Conservation (phyloP, 305 asterid genomes). For the Fraxinus greggii region DNA sequence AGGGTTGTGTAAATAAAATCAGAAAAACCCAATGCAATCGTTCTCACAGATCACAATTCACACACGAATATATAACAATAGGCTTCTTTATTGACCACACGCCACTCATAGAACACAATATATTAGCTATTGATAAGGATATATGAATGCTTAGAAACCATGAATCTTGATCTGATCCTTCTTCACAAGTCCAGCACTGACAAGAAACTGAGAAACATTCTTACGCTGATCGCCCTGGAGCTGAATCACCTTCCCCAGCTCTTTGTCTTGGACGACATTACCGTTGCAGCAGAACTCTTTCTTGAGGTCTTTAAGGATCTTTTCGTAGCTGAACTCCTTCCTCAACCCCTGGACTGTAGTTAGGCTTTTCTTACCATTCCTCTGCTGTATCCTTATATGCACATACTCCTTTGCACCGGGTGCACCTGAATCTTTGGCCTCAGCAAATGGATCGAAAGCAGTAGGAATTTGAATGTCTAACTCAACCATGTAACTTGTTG, state of each 20-base stretch:
- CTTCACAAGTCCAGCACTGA: conserved; percentile 51
- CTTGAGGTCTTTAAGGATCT: conserved; percentile 67
- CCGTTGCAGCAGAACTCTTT: conserved; percentile 90
- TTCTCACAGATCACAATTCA: neutral
- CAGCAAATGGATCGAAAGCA: conserved; percentile 76
- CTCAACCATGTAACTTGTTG: conserved; percentile 67
- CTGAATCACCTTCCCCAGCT: conserved; percentile 74
- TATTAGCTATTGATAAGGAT: neutral
- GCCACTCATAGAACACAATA: neutral
- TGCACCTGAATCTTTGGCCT: conserved; percentile 57
- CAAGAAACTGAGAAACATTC: conserved; percentile 65
- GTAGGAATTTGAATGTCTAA: conserved; percentile 55
- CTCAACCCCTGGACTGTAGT: conserved; percentile 74
- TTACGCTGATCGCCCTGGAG: conserved; percentile 88
- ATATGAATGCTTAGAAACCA: conserved; percentile 47
- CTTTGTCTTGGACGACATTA: conserved; percentile 69
- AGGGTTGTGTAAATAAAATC: too few species aligned
- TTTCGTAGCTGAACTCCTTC: conserved; percentile 66
- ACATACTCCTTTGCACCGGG: conserved; percentile 74
- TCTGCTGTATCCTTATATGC: conserved; percentile 79
- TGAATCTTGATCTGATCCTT: conserved; percentile 82
- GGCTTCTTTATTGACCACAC: neutral
- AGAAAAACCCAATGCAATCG: neutral
- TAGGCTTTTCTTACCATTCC: conserved; percentile 80
- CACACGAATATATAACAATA: neutral